phyloP scores from a whole-genome alignment of 345 rosid genomes.

The Populus nigra region DNA sequence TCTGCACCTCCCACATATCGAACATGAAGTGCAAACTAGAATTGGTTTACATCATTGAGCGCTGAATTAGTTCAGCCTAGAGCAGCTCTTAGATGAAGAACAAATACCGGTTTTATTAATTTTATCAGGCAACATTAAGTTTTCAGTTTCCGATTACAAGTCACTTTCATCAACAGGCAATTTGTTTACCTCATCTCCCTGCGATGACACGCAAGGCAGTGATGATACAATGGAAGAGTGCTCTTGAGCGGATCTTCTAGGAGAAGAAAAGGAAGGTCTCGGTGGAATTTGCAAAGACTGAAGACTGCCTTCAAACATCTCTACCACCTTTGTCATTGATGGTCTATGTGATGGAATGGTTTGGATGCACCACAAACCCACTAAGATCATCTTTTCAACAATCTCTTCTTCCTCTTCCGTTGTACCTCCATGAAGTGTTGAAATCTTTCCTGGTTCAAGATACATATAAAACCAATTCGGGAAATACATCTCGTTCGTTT shows the following conservation, averaged over 20 bases:
- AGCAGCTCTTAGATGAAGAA: no score
- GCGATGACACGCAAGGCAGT: not conserved
- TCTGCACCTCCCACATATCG: no score
- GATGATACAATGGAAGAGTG: not conserved
- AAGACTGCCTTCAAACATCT: constrained; percentile 21
- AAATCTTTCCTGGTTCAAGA: constrained; percentile 4
- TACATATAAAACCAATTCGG: constrained; percentile 4
- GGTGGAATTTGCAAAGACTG: constrained; percentile 22
- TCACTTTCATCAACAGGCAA: not conserved
- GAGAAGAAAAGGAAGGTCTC: constrained; percentile 2
- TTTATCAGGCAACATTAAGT: no score
- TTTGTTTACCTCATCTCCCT: not conserved
- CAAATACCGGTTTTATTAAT: no score
- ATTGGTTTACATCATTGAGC: no score
- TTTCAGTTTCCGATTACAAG: not conserved
- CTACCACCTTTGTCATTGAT: constrained; percentile 21
- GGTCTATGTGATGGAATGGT: constrained; percentile 21
- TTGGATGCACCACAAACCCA: constrained; percentile 30
- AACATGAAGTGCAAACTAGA: no score
- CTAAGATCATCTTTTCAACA: constrained; percentile 6
- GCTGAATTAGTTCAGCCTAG: no score
- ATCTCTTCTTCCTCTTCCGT: constrained; percentile 13
- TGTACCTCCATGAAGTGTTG: not conserved
- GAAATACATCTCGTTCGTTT: constrained; percentile 3
- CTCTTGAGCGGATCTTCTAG: not conserved